phyloP scores from a whole-genome alignment of 2,329 filamentous ascomycete genomes.

The Calonectria multiphialidica region DNA sequence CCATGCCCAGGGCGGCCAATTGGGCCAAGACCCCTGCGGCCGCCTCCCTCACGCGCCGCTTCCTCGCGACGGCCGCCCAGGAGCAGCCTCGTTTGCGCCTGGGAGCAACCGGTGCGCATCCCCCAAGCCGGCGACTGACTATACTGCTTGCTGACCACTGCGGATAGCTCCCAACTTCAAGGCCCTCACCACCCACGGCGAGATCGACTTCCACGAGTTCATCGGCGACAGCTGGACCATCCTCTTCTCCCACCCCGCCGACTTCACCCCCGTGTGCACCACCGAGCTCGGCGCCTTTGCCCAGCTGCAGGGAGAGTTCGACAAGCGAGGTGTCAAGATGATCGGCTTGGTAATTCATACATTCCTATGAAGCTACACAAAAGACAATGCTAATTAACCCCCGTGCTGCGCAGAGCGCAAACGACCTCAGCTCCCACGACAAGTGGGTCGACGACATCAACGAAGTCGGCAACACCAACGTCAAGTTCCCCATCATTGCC shows the following conservation, averaged over 20 bases:
- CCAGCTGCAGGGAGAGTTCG: constrained; percentile 89
- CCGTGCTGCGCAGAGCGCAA: constrained; percentile 63
- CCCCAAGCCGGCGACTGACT: too few relatives aligned
- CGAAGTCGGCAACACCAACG: constrained; percentile 78
- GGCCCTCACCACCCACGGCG: constrained; percentile 82
- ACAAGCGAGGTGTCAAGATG: constrained; percentile 88
- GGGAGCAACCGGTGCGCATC: constrained; percentile 1
- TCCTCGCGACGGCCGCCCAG: constrained; percentile 11
- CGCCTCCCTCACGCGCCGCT: not conserved
- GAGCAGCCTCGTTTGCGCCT: constrained; percentile 13
- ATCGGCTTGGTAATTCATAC: constrained; percentile 76
- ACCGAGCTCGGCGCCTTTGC: constrained; percentile 94
- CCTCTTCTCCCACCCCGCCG: constrained; percentile 87
- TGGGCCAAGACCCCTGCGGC: constrained; percentile 1
- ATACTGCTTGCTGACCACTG: not conserved
- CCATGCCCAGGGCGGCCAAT: constrained; percentile 14
- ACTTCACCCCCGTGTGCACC: constrained; percentile 96
- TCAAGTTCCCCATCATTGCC: constrained; percentile 84
- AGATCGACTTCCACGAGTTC: constrained; percentile 87
- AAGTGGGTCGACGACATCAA: constrained; percentile 92
- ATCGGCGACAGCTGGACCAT: constrained; percentile 84
- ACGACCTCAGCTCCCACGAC: constrained; percentile 85
- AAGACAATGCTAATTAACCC: not conserved
- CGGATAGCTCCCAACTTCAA: constrained; percentile 80
- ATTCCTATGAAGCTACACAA: not conserved